Percentiles rank a stretch among this genome's conserved stretches.
phyloP scores from a whole-genome alignment of 495 filamentous ascomycete genomes.

The Lophiotrema nucula region DNA sequence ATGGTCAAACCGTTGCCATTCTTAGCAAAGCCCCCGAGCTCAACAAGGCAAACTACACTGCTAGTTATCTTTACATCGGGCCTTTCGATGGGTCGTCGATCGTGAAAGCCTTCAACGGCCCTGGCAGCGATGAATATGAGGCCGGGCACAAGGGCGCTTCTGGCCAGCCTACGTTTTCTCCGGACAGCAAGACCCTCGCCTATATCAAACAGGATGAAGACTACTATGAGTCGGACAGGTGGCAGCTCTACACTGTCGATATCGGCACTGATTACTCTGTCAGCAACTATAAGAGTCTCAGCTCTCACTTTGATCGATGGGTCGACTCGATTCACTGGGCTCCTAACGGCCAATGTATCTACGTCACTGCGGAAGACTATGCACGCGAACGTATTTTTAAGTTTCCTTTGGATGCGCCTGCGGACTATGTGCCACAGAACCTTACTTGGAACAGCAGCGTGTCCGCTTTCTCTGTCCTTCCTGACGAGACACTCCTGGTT shows the following conservation, averaged over 20 bases:
- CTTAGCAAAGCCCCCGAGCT: conserved; percentile 78
- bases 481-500: conserved; percentile 41
- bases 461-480: conserved; percentile 38
- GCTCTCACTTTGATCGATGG: conserved; percentile 28
- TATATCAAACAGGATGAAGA: conserved; percentile 68
- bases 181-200: conserved; percentile 67
- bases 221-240: conserved; percentile 80
- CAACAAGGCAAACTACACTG: conserved; percentile 75
- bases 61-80: conserved; percentile 72
- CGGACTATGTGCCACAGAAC: background rate
- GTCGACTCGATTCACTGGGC: conserved; percentile 28
- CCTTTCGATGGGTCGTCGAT: conserved; percentile 48
- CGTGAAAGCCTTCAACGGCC: conserved; percentile 45
- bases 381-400: conserved; percentile 24
- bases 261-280: background rate
- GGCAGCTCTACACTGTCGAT: conserved; percentile 61
- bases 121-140: conserved; percentile 42
- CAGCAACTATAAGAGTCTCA: conserved; percentile 19
- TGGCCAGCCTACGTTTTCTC: conserved; percentile 70
- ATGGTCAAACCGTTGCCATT: conserved; percentile 61
- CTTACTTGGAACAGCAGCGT: conserved; percentile 24
- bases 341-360: conserved; percentile 29
- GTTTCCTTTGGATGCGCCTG: conserved; percentile 6
- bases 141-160: conserved; percentile 58
- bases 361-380: conserved; percentile 37